Evolutionary conservation across 345 rosid species (phyloP), one percentile per base, ranked within the genome.

Genomic region (Aethionema arabicum): DNA sequence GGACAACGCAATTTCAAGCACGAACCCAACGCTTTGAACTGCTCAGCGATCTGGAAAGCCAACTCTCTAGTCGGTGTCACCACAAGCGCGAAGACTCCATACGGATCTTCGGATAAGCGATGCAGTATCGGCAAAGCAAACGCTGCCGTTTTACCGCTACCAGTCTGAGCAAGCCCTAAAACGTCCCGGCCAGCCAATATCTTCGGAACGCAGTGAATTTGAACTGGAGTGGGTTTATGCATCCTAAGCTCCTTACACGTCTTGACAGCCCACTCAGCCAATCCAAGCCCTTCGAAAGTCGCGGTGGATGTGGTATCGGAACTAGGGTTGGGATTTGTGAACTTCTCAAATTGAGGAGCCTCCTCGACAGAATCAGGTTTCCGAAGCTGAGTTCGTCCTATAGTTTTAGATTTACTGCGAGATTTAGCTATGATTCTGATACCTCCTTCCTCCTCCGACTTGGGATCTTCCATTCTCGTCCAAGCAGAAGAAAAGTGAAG

Each of bases 1-100:
- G 83, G 62, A 46, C 96, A 85, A 51, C 96, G 74, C 72, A 93
- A 46, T 44, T 93, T 86, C 79, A 93, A 59, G 57, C 87, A 78
- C 15, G 96, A 87, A n/a, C 99, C 99, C 66, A 93, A 72, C 0
- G 96, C 99, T 51, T 72, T 78, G 16, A 93, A 90, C 80, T 93
- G 97, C 76, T 93, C 99, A 2, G 99, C 97, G 77, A 93, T 59
- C 79, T 93, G 96, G 39, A 72, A 87, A 4, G 99, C 97, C 33
- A 93, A 79, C 79, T 93, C 99, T 67, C 99, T 78, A 7, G 99
- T 90, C 0, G 99, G 99, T n/a, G 97, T 90, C 38, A 93, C 73
- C 65, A 85, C 90, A 45, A 93, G 72, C 1, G 95, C 86, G 10
- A 80, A 82, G 21, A 93, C 86, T 12, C 99, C 97, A 46, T 75